Evolutionary conservation across 176 grass and related monocot genomes (phyloP).

Genomic region (Areca catechu): DNA sequence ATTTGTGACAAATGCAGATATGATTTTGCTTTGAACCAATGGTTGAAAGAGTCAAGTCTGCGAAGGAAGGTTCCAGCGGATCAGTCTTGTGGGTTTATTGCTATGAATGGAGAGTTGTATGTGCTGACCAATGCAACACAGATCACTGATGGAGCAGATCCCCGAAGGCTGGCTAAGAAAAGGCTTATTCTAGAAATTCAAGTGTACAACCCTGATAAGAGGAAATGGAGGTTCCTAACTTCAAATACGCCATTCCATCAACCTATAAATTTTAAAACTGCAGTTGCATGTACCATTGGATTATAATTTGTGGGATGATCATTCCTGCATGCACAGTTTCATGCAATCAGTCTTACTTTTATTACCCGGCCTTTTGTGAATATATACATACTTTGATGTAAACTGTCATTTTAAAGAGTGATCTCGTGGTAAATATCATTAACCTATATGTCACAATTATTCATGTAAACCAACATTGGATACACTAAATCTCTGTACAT

Average conservation of each 20-base stretch:
- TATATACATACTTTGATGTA: no score
- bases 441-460: no score
- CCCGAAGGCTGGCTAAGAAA: conserved; percentile 36
- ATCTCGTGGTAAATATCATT: no score
- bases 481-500: no score
- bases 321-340: no score
- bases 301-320: no score
- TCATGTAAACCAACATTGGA: no score
- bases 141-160: conserved; percentile 15
- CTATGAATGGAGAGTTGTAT: conserved; percentile 63
- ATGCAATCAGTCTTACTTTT: no score
- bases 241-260: conserved; percentile 1
- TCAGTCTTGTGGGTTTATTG: conserved; percentile 47
- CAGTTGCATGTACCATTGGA: no score
- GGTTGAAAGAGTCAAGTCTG: conserved; percentile 45
- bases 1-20: conserved; percentile 35
- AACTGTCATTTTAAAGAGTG: no score
- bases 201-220: conserved; percentile 52
- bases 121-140: conserved; percentile 42
- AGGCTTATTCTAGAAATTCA: conserved; percentile 47
- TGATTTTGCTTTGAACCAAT: conserved; percentile 49
- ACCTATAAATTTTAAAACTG: no score
- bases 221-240: conserved; percentile 59
- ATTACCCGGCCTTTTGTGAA: no score
- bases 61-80: conserved; percentile 49